phyloP scores from a whole-genome alignment of 805 yeast species.

The Brettanomyces sp. region DNA sequence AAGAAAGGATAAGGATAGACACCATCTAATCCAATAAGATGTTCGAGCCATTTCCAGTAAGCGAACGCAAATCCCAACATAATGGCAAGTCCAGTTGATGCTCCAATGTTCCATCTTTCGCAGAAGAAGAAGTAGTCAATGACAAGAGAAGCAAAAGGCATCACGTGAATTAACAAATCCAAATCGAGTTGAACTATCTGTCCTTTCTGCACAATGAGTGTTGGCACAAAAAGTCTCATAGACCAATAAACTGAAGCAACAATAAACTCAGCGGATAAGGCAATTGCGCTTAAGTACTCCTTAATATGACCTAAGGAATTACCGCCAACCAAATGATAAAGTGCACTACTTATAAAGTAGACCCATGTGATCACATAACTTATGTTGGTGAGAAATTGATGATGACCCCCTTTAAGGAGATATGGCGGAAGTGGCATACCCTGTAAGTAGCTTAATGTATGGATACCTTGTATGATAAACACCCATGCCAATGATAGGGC shows the following conservation, averaged over 20 bases:
- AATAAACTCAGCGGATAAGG: conserved; percentile 48
- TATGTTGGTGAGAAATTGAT: conserved; percentile 66
- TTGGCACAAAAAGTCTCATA: conserved; percentile 41
- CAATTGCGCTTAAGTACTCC: conserved; percentile 40
- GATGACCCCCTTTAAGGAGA: conserved; percentile 51
- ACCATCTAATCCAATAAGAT: conserved; percentile 36
- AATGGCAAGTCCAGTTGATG: conserved; percentile 29
- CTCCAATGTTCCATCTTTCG: conserved; percentile 32
- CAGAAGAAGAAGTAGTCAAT: conserved; percentile 47
- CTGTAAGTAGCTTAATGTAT: conserved; percentile 9
- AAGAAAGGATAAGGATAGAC: conserved; percentile 61
- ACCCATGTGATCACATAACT: conserved; percentile 40
- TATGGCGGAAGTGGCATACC: conserved; percentile 35
- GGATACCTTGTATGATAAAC: conserved; percentile 1
- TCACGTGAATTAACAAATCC: conserved; percentile 51
- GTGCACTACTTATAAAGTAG: conserved; percentile 30
- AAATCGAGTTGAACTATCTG: conserved; percentile 36
- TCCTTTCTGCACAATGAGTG: conserved; percentile 33
- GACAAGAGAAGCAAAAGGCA: conserved; percentile 45
- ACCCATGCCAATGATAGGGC: conserved; percentile 1
- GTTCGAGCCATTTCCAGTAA: conserved; percentile 47
- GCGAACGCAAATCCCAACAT: conserved; percentile 31
- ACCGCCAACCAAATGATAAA: conserved; percentile 27
- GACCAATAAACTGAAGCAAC: conserved; percentile 68
- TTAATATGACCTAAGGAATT: conserved; percentile 18